These are phyloP conservation scores for Chimonanthus praecox DNA, from an alignment of 164 flowering plant genomes.

Conservation along the genomic window DNA sequence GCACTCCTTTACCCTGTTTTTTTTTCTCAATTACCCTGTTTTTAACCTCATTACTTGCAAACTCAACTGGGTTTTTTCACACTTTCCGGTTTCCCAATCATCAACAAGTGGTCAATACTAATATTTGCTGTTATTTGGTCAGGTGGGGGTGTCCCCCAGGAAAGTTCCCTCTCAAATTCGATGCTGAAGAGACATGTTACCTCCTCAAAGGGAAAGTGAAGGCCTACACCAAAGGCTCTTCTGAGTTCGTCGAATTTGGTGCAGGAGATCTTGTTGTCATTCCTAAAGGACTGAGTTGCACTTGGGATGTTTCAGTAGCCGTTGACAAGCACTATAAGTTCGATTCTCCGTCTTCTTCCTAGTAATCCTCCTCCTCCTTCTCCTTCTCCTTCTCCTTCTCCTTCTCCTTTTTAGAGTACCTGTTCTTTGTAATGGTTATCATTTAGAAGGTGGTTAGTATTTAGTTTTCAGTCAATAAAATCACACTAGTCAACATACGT, in stretches of 20 bases:
- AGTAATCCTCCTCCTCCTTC: not conserved
- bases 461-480: conserved; percentile 10
- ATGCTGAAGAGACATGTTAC: conserved; percentile 82
- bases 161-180: conserved; percentile 71
- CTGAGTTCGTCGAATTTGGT: conserved; percentile 63
- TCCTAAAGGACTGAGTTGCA: conserved; percentile 58
- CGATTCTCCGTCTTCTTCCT: conserved; percentile 31
- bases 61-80: too few species aligned
- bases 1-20: conserved; percentile 11
- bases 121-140: not conserved
- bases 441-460: not conserved
- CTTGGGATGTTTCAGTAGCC: conserved; percentile 70
- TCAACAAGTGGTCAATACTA: too few species aligned
- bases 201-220: conserved; percentile 74
- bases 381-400: conserved; percentile 6
- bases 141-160: conserved; percentile 96
- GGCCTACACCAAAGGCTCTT: conserved; percentile 48
- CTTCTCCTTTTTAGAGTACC: not conserved
- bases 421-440: not conserved
- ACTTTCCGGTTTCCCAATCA: too few species aligned
- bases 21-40: not conserved
- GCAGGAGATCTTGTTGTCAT: conserved; percentile 60
- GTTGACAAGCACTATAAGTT: conserved; percentile 75
- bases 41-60: not conserved
- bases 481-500: conserved; percentile 16